These are phyloP conservation scores for Ogataea henricii DNA, from an alignment of 805 yeast genomes.

Conservation along the genomic window DNA sequence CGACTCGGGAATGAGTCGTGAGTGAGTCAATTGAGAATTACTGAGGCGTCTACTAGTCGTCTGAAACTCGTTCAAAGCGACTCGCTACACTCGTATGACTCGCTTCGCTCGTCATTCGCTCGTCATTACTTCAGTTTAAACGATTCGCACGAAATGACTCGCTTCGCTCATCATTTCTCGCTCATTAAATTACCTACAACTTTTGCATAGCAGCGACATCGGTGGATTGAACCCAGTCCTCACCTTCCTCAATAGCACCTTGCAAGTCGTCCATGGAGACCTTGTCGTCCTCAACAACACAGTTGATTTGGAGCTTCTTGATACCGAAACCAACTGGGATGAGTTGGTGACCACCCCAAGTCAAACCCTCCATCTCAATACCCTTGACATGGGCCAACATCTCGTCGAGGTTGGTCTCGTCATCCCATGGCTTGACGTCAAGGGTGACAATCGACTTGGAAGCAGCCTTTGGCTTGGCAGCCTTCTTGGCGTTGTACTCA, in stretches of 20 bases:
- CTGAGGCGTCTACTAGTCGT: no score
- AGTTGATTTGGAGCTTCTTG: conserved; percentile 97
- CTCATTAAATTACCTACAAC: conserved; percentile 55
- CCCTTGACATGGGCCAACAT: conserved; percentile 83
- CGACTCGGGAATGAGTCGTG: no score
- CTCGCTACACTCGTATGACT: no score
- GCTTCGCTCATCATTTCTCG: conserved; percentile 3
- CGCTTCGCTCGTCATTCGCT: no score
- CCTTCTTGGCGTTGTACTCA: conserved; percentile 97
- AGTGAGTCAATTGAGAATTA: no score
- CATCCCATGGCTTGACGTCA: conserved; percentile 99
- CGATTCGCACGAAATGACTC: not conserved
- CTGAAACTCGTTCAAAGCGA: no score
- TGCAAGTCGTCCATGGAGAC: conserved; percentile 92
- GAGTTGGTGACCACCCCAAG: conserved; percentile 97
- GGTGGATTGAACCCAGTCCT: conserved; percentile 99
- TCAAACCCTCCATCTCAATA: conserved; percentile 87
- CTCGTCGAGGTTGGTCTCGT: conserved; percentile 94
- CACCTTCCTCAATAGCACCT: conserved; percentile 78
- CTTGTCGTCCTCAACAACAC: conserved; percentile 96
- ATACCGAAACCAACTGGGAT: conserved; percentile 99
- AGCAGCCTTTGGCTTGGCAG: conserved; percentile 96
- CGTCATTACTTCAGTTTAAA: no score
- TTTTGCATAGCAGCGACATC: conserved; percentile 99
- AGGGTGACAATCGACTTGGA: conserved; percentile 96